Percentiles rank a stretch among this genome's conserved stretches.
These are phyloP conservation scores for Populus hybrid DNA, from an alignment of 441 rosid species.

Conservation along the genomic window DNA sequence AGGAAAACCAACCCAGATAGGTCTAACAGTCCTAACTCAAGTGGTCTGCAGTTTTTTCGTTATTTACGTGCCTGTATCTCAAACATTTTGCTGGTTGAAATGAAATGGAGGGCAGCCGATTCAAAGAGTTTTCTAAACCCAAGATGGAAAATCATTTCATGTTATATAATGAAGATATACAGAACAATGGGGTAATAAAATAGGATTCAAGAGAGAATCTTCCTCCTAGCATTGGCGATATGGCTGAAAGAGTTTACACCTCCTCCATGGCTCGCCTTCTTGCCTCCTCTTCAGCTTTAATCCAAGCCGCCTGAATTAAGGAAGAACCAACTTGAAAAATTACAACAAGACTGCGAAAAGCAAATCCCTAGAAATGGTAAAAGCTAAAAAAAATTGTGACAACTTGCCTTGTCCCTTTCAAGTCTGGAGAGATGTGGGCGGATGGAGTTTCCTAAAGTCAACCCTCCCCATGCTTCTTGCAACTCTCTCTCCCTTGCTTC, in stretches of 20 bases:
- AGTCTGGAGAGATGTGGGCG: conserved; percentile 69
- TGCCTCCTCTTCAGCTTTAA: conserved; percentile 81
- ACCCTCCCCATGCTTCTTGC: conserved; percentile 89
- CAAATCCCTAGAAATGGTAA: neutral
- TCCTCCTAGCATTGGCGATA: neutral
- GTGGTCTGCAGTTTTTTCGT: too few species aligned
- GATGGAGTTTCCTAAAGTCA: conserved; percentile 75
- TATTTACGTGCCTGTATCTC: conserved; percentile 22
- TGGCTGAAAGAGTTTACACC: conserved; percentile 4
- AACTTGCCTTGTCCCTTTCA: conserved; percentile 74
- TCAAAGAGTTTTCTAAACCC: conserved; percentile 21
- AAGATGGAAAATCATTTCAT: neutral
- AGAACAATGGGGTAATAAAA: neutral
- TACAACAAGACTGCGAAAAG: neutral
- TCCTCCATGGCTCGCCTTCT: conserved; percentile 36
- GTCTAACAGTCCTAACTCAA: too few species aligned
- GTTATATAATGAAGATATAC: conserved; percentile 8
- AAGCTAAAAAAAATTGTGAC: neutral
- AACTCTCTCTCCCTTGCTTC: conserved; percentile 76
- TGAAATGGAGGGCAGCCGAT: neutral
- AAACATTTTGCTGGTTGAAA: conserved; percentile 18
- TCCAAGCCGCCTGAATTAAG: conserved; percentile 69
- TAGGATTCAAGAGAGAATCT: conserved; percentile 17
- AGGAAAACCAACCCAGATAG: neutral
- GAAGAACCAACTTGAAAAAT: neutral